Evolutionary conservation across 2,329 filamentous ascomycete species (phyloP).

Genomic region (Stemphylium vesicarium): DNA sequence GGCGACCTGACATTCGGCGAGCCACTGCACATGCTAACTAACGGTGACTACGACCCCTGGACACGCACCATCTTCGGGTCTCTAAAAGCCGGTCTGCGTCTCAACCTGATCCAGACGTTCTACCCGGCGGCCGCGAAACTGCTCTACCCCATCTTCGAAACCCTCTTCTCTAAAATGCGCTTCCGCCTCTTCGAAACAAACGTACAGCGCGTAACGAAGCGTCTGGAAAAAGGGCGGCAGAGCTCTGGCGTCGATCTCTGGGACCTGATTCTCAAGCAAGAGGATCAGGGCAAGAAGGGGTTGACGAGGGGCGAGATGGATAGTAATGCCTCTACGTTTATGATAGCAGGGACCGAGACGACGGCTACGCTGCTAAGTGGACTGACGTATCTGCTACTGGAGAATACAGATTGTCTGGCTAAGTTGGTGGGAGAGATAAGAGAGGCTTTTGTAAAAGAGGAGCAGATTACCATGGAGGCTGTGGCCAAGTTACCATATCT

Average conservation of each 20-base stretch:
- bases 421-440: slow-evolving; percentile 18
- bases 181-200: slow-evolving; percentile 26
- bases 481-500: slow-evolving; percentile 43
- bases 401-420: slow-evolving; percentile 16
- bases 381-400: slow-evolving; percentile 42
- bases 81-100: slow-evolving; percentile 20
- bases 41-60: slow-evolving; percentile 31
- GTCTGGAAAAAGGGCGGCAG: slow-evolving; percentile 34
- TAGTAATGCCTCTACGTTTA: slow-evolving; percentile 42
- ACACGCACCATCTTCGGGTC: slow-evolving; percentile 31
- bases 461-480: slow-evolving; percentile 27
- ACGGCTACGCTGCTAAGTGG: slow-evolving; percentile 43
- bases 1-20: slow-evolving; percentile 42
- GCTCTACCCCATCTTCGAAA: neutral
- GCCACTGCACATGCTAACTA: slow-evolving; percentile 37
- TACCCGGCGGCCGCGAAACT: slow-evolving; percentile 7
- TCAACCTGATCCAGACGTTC: slow-evolving; percentile 14
- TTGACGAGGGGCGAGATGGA: slow-evolving; percentile 47
- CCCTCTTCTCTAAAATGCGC: slow-evolving; percentile 16
- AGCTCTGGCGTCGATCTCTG: slow-evolving; percentile 48
- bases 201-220: slow-evolving; percentile 34
- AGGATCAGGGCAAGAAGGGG: slow-evolving; percentile 30
- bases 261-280: slow-evolving; percentile 46
- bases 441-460: slow-evolving; percentile 15
- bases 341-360: slow-evolving; percentile 39